Base-by-base conservation (phyloP, 192 early-diverging fungal species). In the Linnemannia elongata region DNA sequence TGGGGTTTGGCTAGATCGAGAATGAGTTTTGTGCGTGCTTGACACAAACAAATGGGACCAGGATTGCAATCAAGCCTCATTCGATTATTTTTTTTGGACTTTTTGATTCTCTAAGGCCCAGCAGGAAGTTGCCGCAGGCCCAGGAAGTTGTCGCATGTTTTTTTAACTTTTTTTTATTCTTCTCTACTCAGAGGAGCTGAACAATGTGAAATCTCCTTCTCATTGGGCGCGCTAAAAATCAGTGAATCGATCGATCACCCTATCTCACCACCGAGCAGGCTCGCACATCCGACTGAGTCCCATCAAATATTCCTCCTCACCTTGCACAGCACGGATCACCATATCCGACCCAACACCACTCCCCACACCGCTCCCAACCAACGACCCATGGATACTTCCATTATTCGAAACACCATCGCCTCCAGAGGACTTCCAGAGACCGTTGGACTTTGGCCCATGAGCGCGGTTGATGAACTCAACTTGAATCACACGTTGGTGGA, bases 221-320 rank as follows among this genome's bases (percentile, higher is more conserved):
- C 69, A 35, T 36, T 38, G 20, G 15, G 7, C 33, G 24, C 33
- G 24, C 3, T 7, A 4, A 30, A 6, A 3, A 33, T 18, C 10
- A n/a, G 63, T 33, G 33, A 13, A 4, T 33, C 10, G 22, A 4
- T 33, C 10, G 38, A n/a, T 35, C 3, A 57, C 68, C 44, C 12
- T 13, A 13, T 1, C 44, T 13, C 13, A 66, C 60, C 52, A 84
- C 4, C 79, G 68, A 27, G 69, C 36, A 44, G 83, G 69, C 35
- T 86, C 83, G 52, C 83, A 86, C 78, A 86, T 69, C 12, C 77
- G 54, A 74, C 79, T 81, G 1, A 86, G 75, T 4, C 83, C 83
- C 78, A 80, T 86, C 79, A 86, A 39, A 30, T 86, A 86, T 49
- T 86, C 83, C 4, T 86, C 83, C 35, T 86, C 83, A 0, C 83